Evolutionary conservation across 371 early-diverging fungal genomes (phyloP).

Genomic region (Mucor indicus): DNA sequence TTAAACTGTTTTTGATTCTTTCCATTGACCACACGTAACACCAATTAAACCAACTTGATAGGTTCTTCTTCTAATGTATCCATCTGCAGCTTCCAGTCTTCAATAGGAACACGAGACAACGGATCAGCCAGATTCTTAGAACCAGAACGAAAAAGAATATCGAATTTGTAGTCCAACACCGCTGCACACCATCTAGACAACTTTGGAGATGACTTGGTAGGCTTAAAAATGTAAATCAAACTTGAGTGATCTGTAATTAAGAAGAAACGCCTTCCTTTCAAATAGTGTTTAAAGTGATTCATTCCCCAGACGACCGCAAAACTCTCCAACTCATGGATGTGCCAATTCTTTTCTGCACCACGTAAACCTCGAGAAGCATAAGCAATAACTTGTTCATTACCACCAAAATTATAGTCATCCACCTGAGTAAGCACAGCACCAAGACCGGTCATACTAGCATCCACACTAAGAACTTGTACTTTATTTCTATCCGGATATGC

Average conservation of each 20-base stretch:
- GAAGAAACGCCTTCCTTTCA: slow-evolving; percentile 21
- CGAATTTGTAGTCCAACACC: slow-evolving; percentile 19
- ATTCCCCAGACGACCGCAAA: slow-evolving; percentile 35
- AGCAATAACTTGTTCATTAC: slow-evolving; percentile 17
- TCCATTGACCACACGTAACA: neutral
- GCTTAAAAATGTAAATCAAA: slow-evolving; percentile 8
- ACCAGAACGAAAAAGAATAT: neutral
- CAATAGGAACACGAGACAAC: neutral
- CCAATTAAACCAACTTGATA: neutral
- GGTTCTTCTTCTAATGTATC: too few species aligned
- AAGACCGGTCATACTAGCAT: slow-evolving; percentile 32
- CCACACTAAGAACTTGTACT: slow-evolving; percentile 26
- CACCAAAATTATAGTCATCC: slow-evolving; percentile 13
- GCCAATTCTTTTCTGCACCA: slow-evolving; percentile 9
- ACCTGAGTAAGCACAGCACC: slow-evolving; percentile 34
- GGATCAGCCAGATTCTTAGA: neutral
- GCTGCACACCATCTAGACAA: slow-evolving; percentile 23
- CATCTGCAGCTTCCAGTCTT: too few species aligned
- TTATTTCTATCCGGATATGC: slow-evolving; percentile 21
- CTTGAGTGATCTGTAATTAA: slow-evolving; percentile 32
- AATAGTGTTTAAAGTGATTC: slow-evolving; percentile 26
- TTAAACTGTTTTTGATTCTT: neutral
- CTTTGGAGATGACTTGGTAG: slow-evolving; percentile 7
- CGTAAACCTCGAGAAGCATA: slow-evolving; percentile 18
- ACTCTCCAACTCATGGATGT: neutral